phyloP scores from a whole-genome alignment of 495 filamentous ascomycete genomes.

The Parathielavia hyrcaniae region DNA sequence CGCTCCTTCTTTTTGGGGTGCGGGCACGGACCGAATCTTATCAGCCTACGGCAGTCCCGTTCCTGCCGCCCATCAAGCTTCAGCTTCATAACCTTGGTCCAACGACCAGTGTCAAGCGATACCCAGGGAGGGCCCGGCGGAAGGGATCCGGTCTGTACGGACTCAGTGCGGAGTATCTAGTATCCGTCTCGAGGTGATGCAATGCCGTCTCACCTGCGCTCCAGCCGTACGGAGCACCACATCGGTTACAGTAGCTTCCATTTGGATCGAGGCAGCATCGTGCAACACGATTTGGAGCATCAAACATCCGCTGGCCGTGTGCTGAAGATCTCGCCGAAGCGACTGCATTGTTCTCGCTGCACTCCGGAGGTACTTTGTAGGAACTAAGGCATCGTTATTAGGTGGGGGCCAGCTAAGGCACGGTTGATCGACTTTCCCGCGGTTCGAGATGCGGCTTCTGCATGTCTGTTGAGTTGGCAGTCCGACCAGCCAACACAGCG shows the following conservation, averaged over 20 bases:
- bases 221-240: too few relatives aligned
- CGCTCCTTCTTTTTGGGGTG: neutral
- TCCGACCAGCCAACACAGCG: neutral
- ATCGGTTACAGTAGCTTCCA: too few relatives aligned
- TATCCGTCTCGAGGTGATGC: neutral
- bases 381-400: neutral
- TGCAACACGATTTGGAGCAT: too few relatives aligned
- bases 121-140: too few relatives aligned
- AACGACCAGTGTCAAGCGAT: too few relatives aligned
- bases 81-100: too few relatives aligned
- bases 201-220: constrained; percentile 1
- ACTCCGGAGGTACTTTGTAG: too few relatives aligned
- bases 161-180: neutral
- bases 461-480: neutral
- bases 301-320: neutral
- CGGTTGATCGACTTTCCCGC: constrained; percentile 5
- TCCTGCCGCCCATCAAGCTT: neutral
- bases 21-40: neutral
- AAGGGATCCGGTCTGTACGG: too few relatives aligned
- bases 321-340: neutral
- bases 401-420: neutral
- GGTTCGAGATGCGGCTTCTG: constrained; percentile 8
- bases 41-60: too few relatives aligned
- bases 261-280: too few relatives aligned
- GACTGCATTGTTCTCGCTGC: neutral